A percentile compares a stretch with the other conserved stretches of the same genome.
Conservation (phyloP, 495 filamentous ascomycete genomes). For the Tuber magnatum region DNA sequence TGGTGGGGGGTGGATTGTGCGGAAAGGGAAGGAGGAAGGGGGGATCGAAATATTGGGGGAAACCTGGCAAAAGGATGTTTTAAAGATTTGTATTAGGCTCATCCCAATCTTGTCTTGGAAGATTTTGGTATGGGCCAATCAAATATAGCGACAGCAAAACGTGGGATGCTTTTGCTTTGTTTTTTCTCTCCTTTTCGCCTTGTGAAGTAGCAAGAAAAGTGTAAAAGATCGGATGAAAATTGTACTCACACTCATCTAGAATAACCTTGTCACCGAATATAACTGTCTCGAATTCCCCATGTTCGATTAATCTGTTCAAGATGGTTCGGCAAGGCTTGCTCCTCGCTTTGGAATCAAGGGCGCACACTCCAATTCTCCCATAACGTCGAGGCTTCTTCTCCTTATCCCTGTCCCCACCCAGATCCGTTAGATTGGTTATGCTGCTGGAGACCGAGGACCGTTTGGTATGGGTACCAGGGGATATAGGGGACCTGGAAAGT, state of each 20-base stretch:
- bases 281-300: conserved; percentile 88
- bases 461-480: conserved; percentile 25
- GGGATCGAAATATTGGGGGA: neutral
- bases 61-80: neutral
- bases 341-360: conserved; percentile 87
- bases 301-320: conserved; percentile 77
- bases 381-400: conserved; percentile 39
- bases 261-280: conserved; percentile 99
- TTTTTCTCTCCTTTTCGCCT: neutral
- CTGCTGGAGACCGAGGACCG: conserved; percentile 35
- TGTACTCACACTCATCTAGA: conserved; percentile 70
- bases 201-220: neutral
- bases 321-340: conserved; percentile 96
- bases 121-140: neutral
- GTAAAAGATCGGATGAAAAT: conserved; percentile 2
- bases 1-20: neutral
- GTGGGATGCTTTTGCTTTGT: neutral
- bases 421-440: conserved; percentile 38
- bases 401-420: conserved; percentile 39
- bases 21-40: neutral
- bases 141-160: neutral
- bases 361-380: conserved; percentile 84
- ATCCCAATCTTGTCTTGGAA: neutral
- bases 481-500: conserved; percentile 3
- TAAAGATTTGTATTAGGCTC: neutral